Evolutionary conservation across 768 basidiomycete genomes (phyloP).

Genomic region (Hortiboletus campestris): DNA sequence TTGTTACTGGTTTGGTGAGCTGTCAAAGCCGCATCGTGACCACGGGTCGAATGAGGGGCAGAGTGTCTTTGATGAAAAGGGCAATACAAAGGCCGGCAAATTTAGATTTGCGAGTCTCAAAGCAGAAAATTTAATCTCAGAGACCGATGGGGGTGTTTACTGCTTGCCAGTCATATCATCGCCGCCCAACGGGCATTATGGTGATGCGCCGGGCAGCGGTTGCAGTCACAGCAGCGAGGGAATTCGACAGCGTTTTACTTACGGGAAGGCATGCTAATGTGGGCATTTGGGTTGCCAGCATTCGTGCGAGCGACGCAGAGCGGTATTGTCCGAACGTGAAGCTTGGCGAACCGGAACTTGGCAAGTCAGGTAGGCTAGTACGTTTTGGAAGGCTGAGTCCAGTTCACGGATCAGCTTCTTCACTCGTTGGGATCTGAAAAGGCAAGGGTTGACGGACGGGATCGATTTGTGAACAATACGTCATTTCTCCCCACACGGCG

Average conservation of each 20-base stretch:
- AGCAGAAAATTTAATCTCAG: constrained; percentile 19
- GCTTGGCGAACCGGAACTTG: constrained; percentile 13
- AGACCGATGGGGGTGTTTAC: not conserved
- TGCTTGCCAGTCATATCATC: constrained; percentile 2
- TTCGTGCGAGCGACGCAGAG: constrained; percentile 16
- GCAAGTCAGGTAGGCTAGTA: not conserved
- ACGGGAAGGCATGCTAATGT: constrained; percentile 16
- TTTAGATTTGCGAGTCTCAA: constrained; percentile 19
- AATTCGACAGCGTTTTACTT: constrained; percentile 16
- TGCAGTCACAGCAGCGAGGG: constrained; percentile 12
- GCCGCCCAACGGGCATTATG: constrained; percentile 7
- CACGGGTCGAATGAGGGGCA: constrained; percentile 3
- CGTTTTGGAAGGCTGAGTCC: constrained; percentile 8
- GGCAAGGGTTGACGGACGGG: constrained; percentile 9
- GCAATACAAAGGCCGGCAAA: constrained; percentile 9
- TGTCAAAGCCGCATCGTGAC: constrained; percentile 12
- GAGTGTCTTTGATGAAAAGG: constrained; percentile 13
- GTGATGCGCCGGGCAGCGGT: constrained; percentile 14
- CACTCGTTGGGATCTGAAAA: constrained; percentile 3
- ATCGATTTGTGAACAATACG: constrained; percentile 14
- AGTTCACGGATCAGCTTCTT: constrained; percentile 11
- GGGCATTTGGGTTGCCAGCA: constrained; percentile 15
- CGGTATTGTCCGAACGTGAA: constrained; percentile 14
- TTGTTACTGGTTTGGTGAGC: constrained; percentile 11
- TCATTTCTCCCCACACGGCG: constrained; percentile 26